Percentiles rank a stretch among this genome's conserved stretches.
These are phyloP conservation scores for Passiflora organensis DNA, from an alignment of 345 rosid genomes.

Conservation along the genomic window DNA sequence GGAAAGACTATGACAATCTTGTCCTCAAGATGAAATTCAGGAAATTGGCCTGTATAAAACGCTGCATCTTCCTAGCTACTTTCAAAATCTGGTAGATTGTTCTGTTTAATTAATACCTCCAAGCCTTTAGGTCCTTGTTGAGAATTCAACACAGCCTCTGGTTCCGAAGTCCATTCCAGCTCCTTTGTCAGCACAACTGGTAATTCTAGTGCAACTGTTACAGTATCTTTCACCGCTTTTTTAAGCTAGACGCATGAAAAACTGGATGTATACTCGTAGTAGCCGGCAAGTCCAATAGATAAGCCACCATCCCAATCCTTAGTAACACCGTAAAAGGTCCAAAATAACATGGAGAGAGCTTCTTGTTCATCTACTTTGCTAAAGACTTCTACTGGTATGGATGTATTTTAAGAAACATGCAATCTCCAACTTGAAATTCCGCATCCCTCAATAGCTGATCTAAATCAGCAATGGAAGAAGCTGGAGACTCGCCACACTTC, in stretches of 20 bases:
- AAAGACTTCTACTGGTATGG: not conserved
- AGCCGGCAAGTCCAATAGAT: not conserved
- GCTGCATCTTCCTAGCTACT: too few relatives aligned
- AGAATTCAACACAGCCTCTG: too few relatives aligned
- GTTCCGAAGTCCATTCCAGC: too few relatives aligned
- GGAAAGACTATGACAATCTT: too few relatives aligned
- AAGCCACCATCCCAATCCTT: not conserved
- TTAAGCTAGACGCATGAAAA: not conserved
- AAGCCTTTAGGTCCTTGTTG: too few relatives aligned
- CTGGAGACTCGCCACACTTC: not conserved
- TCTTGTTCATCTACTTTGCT: not conserved
- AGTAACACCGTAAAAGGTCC: not conserved
- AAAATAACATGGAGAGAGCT: not conserved
- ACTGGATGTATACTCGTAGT: not conserved
- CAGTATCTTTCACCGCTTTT: too few relatives aligned
- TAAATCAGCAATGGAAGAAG: not conserved
- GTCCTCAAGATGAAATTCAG: too few relatives aligned
- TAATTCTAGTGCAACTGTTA: too few relatives aligned
- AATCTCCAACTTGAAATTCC: not conserved
- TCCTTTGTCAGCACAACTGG: too few relatives aligned
- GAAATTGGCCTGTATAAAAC: too few relatives aligned
- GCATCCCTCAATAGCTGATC: not conserved
- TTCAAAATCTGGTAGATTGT: too few relatives aligned
- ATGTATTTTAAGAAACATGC: not conserved
- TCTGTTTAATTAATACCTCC: too few relatives aligned